These are phyloP conservation scores for Celoporthe dispersa DNA, from an alignment of 2,329 filamentous ascomycete genomes.

Conservation along the genomic window DNA sequence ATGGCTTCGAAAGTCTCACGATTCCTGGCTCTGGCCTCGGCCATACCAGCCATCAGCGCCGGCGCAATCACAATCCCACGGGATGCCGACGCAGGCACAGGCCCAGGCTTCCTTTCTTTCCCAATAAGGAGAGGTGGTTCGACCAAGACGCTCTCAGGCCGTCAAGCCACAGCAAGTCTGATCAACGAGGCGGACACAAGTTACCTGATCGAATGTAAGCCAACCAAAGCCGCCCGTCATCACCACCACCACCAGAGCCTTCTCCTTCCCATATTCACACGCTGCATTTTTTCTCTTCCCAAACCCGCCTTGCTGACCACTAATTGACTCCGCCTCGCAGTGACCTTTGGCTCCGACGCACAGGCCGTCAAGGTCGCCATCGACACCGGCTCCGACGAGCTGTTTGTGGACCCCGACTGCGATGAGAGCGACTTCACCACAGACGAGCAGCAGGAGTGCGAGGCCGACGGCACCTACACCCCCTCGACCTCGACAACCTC, in stretches of 20 bases:
- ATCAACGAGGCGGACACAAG: conserved; percentile 29
- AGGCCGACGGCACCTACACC: conserved; percentile 46
- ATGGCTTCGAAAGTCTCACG: conserved; percentile 13
- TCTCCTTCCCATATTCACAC: no score
- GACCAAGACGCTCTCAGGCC: conserved; percentile 23
- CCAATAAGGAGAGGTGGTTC: conserved; percentile 22
- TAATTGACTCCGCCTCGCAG: conserved; percentile 28
- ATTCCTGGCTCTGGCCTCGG: conserved; percentile 23
- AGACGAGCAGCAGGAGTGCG: conserved; percentile 42
- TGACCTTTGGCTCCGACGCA: conserved; percentile 54
- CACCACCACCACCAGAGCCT: neutral
- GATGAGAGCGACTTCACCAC: conserved; percentile 46
- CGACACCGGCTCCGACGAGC: conserved; percentile 59
- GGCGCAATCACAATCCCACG: conserved; percentile 15
- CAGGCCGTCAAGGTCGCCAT: conserved; percentile 54
- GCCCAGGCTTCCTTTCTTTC: conserved; percentile 29
- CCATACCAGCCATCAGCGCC: conserved; percentile 22
- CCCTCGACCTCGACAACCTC: conserved; percentile 42
- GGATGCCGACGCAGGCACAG: conserved; percentile 15
- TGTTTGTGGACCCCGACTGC: conserved; percentile 64
- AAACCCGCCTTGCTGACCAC: neutral
- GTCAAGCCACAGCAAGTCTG: conserved; percentile 25
- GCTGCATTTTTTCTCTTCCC: neutral
- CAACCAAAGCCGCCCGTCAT: no score
- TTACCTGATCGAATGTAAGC: conserved; percentile 27